Percentiles rank a stretch among this genome's conserved stretches.
These are phyloP conservation scores for Coemansia sp. DNA, from an alignment of 192 early-diverging fungal genomes.

Conservation along the genomic window DNA sequence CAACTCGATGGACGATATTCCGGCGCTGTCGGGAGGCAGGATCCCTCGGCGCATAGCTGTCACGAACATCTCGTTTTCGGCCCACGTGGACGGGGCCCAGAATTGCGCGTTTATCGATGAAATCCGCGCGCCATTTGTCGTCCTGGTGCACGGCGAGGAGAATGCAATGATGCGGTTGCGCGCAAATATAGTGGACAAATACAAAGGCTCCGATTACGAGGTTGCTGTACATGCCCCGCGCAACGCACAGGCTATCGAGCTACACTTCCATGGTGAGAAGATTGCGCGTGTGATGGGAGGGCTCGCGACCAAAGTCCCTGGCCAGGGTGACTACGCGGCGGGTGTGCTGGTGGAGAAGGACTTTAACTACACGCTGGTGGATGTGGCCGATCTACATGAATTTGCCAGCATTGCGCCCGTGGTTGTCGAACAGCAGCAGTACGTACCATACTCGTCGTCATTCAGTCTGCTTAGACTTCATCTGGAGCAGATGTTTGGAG, in stretches of 20 bases:
- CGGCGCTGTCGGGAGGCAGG: constrained; percentile 73
- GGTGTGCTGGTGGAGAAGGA: constrained; percentile 89
- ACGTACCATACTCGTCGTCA: constrained; percentile 72
- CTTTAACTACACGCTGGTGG: constrained; percentile 87
- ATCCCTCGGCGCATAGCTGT: constrained; percentile 82
- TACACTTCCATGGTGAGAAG: constrained; percentile 95
- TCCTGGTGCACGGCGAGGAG: constrained; percentile 94
- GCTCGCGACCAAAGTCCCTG: constrained; percentile 74
- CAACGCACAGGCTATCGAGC: constrained; percentile 84
- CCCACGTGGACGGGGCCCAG: constrained; percentile 96
- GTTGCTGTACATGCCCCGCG: constrained; percentile 85
- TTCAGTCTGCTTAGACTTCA: constrained; percentile 83
- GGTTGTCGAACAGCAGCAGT: constrained; percentile 73
- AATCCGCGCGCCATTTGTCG: constrained; percentile 85
- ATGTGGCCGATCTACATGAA: constrained; percentile 75
- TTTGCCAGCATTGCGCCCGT: constrained; percentile 77
- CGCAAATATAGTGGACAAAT: constrained; percentile 81
- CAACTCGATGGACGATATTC: constrained; percentile 83
- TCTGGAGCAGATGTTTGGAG: constrained; percentile 94
- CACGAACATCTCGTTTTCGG: constrained; percentile 95
- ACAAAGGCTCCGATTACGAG: constrained; percentile 72
- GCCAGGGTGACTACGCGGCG: constrained; percentile 61
- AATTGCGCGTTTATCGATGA: constrained; percentile 97
- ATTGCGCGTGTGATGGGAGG: constrained; percentile 82
- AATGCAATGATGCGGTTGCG: constrained; percentile 91